Evolutionary conservation across 2,329 filamentous ascomycete species (phyloP).

Genomic region (Penicillium crustosum): DNA sequence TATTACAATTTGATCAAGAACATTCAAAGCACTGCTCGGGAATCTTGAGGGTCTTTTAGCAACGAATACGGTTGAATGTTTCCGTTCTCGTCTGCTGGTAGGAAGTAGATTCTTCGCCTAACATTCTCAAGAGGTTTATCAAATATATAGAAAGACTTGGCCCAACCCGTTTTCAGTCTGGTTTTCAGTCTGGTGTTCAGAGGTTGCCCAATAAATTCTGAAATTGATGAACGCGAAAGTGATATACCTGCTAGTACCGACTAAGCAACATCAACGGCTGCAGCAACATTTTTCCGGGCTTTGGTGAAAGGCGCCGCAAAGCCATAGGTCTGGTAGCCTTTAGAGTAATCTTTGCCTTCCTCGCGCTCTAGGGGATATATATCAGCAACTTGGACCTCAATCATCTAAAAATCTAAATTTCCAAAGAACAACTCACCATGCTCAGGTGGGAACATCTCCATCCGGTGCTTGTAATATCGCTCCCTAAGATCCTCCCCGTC

Average conservation of each 20-base stretch:
- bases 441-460: no score
- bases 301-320: constrained; percentile 27
- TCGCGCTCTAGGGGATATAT: constrained; percentile 16
- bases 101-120: neutral
- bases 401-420: no score
- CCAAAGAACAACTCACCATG: no score
- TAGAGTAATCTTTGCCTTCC: constrained; percentile 24
- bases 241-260: neutral
- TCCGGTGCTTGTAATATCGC: no score
- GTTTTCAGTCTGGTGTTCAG: neutral
- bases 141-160: neutral
- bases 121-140: no score
- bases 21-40: neutral
- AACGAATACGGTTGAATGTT: neutral
- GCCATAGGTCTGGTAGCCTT: constrained; percentile 25
- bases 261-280: neutral
- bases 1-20: neutral
- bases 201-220: neutral
- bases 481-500: no score
- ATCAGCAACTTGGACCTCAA: neutral
- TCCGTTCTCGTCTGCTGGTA: neutral
- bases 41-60: neutral
- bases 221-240: neutral
- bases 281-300: neutral
- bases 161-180: no score